These are phyloP conservation scores for Fusarium dlaminii DNA, from an alignment of 2,329 filamentous ascomycete species.

Conservation along the genomic window DNA sequence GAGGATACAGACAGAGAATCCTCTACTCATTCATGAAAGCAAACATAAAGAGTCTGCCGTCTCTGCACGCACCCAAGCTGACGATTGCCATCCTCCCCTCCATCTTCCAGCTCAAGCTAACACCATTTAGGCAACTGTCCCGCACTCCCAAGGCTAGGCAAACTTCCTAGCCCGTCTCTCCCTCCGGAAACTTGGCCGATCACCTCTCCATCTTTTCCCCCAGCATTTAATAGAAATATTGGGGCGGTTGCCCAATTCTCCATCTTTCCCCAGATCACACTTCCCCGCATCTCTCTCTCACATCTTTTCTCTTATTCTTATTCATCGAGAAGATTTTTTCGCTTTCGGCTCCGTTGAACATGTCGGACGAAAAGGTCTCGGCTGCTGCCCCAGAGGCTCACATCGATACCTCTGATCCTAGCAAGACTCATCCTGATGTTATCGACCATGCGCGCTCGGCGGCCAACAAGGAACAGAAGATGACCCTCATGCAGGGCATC, in stretches of 20 bases:
- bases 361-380: conserved; percentile 27
- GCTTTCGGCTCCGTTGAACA: neutral
- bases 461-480: conserved; percentile 30
- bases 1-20: neutral
- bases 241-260: neutral
- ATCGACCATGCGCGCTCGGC: conserved; percentile 35
- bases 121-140: neutral
- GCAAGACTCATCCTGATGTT: conserved; percentile 32
- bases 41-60: neutral
- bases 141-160: neutral
- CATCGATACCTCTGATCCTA: neutral
- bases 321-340: neutral
- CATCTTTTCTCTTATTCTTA: neutral
- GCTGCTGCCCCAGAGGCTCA: conserved; percentile 10
- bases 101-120: conserved; percentile 1
- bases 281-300: conserved; percentile 13
- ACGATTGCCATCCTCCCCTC: neutral
- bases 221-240: conserved; percentile 2
- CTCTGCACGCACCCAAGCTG: neutral
- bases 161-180: neutral
- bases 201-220: neutral
- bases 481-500: conserved; percentile 38
- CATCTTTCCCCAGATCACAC: conserved; percentile 6
- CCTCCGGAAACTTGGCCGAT: neutral
- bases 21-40: neutral